Percentiles rank a stretch among this genome's conserved stretches.
phyloP scores from a whole-genome alignment of 2,329 filamentous ascomycete genomes.

The Penicillium nordicum region DNA sequence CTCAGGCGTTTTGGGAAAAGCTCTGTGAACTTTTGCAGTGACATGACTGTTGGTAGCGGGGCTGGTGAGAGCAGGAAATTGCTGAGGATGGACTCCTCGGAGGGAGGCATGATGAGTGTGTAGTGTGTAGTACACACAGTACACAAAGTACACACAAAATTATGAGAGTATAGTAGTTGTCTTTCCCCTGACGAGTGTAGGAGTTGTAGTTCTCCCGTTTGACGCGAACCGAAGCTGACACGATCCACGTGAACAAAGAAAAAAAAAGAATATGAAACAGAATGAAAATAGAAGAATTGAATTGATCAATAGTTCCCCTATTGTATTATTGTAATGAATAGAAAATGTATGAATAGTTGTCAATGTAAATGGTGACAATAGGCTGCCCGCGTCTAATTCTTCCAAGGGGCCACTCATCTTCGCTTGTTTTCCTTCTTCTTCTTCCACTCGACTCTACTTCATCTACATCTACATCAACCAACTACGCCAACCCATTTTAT shows the following conservation, averaged over 20 bases:
- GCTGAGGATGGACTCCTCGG: conserved; percentile 69
- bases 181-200: background rate
- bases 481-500: background rate
- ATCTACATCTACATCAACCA: background rate
- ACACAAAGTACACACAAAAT: too few species aligned
- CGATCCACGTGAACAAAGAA: background rate
- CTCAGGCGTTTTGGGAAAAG: conserved; percentile 70
- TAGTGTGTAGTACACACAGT: background rate
- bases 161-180: background rate
- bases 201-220: background rate
- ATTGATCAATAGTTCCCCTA: background rate
- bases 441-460: conserved; percentile 1
- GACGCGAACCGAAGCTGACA: background rate
- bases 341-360: background rate
- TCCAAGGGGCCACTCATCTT: conserved; percentile 14
- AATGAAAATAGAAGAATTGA: background rate
- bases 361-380: conserved; percentile 2
- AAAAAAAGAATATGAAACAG: too few species aligned
- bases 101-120: conserved; percentile 60
- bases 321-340: background rate
- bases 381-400: conserved; percentile 13
- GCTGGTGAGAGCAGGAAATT: conserved; percentile 77
- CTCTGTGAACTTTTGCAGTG: conserved; percentile 69
- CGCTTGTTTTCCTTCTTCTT: conserved; percentile 7
- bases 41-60: conserved; percentile 68